Percentiles rank a stretch among this genome's conserved stretches.
Conservation (phyloP, 805 yeast species). For the Cyberlindnera xishuangbannaensis region DNA sequence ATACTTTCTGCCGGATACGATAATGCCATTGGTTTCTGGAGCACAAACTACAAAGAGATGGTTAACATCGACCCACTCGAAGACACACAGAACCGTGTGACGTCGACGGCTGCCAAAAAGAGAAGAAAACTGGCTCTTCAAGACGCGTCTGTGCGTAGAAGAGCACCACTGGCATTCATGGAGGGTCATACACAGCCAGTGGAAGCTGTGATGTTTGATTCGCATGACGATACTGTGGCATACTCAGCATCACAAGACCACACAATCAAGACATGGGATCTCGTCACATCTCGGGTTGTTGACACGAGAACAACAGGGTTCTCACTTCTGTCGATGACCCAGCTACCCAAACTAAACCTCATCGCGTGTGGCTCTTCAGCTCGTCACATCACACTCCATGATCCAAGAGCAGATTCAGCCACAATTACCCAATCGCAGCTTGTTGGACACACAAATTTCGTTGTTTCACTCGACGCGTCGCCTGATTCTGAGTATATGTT, state of each 20-base stretch:
- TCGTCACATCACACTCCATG: conserved; percentile 92
- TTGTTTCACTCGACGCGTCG: conserved; percentile 65
- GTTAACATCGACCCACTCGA: conserved; percentile 47
- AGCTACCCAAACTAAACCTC: conserved; percentile 60
- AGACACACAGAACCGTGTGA: conserved; percentile 40
- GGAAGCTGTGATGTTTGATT: conserved; percentile 74
- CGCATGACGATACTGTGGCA: conserved; percentile 69
- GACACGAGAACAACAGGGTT: conserved; percentile 86
- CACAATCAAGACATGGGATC: conserved; percentile 93
- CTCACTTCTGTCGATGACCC: conserved; percentile 71
- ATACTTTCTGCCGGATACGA: conserved; percentile 86
- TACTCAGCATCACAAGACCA: conserved; percentile 97
- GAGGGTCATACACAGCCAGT: conserved; percentile 87
- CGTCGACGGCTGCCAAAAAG: conserved; percentile 79
- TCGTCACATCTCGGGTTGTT: conserved; percentile 77
- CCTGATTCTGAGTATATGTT: conserved; percentile 80
- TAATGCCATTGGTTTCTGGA: conserved; percentile 79
- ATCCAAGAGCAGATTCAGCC: conserved; percentile 68
- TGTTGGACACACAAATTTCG: conserved; percentile 88
- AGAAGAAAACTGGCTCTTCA: conserved; percentile 77
- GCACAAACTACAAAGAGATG: conserved; percentile 81
- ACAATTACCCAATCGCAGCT: conserved; percentile 67
- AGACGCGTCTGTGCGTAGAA: conserved; percentile 69
- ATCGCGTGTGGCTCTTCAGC: conserved; percentile 95
- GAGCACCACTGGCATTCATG: conserved; percentile 73